These are phyloP conservation scores for Saitozyma podzolica DNA, from an alignment of 768 basidiomycete genomes.

Conservation along the genomic window DNA sequence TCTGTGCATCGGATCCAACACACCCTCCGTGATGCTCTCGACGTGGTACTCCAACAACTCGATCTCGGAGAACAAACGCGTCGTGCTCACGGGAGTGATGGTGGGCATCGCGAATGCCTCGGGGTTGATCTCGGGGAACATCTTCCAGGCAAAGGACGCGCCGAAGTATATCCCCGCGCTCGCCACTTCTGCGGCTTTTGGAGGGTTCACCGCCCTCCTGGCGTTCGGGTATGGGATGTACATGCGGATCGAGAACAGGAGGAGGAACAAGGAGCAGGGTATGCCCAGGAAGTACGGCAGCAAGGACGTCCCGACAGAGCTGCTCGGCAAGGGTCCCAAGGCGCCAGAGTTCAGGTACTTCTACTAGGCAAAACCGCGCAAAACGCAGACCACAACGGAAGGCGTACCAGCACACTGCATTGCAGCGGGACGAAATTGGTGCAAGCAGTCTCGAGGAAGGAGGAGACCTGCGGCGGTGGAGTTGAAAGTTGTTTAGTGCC, in stretches of 20 bases:
- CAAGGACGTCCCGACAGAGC: conserved; percentile 57
- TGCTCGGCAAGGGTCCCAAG: conserved; percentile 55
- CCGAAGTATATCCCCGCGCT: conserved; percentile 60
- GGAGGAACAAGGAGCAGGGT: conserved; percentile 54
- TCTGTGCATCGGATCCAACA: conserved; percentile 55
- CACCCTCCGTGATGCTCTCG: conserved; percentile 24
- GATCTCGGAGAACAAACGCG: conserved; percentile 58
- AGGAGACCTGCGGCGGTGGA: too few relatives aligned
- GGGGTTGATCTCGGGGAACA: conserved; percentile 60
- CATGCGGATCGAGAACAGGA: conserved; percentile 59
- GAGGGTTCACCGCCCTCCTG: conserved; percentile 57
- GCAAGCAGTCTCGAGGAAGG: too few relatives aligned
- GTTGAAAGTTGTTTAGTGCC: too few relatives aligned
- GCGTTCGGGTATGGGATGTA: conserved; percentile 58
- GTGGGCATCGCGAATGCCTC: conserved; percentile 52
- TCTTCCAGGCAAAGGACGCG: conserved; percentile 59
- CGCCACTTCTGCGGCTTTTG: conserved; percentile 59
- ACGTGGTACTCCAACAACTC: conserved; percentile 60
- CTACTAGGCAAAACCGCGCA: neutral
- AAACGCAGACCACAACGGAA: too few relatives aligned
- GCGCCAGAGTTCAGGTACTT: conserved; percentile 7
- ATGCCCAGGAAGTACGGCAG: conserved; percentile 31
- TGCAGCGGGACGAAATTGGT: too few relatives aligned
- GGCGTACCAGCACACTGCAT: too few relatives aligned
- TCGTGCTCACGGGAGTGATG: conserved; percentile 59